Evolutionary conservation across 257 asterid genomes (phyloP), one percentile per base, ranked within the genome.

Genomic region (Voacanga thouarsii): DNA sequence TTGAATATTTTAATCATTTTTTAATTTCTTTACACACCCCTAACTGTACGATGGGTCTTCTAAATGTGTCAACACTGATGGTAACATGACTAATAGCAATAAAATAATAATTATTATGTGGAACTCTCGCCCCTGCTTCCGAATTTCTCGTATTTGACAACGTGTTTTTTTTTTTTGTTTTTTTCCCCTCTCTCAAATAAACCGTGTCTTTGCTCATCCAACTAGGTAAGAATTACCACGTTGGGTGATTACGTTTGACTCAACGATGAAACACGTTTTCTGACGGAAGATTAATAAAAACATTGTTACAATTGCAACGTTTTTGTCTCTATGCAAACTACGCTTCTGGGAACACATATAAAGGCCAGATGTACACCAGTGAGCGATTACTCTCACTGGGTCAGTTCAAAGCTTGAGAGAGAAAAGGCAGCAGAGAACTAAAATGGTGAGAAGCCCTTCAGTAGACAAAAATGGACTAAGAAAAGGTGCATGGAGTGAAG

Each of bases 401-500:
- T 0, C 2, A 28, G 69, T 64, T 4, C 70, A 63, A 26, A 63
- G 21, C 12, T 63, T 30, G 19, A 64, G 23, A 30, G 44, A 64
- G 18, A 65, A 33, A 21, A 1, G 26, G 71, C 0, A 66, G 18
- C 49, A 15, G 33, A 63, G 7, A 9, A 61, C 21, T 0, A 63
- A 76, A 72, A 78, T 83, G 86, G 86, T 75, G 60, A 78, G 81
- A 75, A 66, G 63, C 65, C 77, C 86, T 10, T 67, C 12, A 37
- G 33, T 78, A 11, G 85, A 84, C 74, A 64, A 49, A 39, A 81
- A 80, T 78, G 89, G 91, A 55, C 2, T 81, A 74, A 89, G 71
- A 82, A 89, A 75, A 79, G 90, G 93, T 9, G 85, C 88, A 0
- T 89, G 93, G 93, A 87, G 86, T 72, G 83, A 81, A 41, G 89